Base-by-base conservation (phyloP, 129 eudicot genomes). In the Flaveria linearis region DNA sequence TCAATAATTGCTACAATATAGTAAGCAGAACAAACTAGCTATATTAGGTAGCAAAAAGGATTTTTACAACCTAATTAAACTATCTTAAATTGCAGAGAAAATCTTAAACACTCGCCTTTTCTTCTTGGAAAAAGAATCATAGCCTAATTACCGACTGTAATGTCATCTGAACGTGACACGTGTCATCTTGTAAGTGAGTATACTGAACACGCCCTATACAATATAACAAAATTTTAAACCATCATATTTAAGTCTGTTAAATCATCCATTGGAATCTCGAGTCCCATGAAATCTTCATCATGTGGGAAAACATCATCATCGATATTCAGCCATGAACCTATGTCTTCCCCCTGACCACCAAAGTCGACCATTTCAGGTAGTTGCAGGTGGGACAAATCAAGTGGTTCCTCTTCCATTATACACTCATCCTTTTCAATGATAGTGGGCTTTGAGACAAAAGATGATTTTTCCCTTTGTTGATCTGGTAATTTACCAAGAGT, bases 211-310 rank as follows among this genome's bases (percentile, higher is more conserved):
- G 36, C 39, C 78, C 82, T 86, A 71, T 91, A 91, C 93, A 88
- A 70, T 82, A 63, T 28, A 15, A 15, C 69, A 78, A 65, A 41
- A 60, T 78, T 63, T 86, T 83, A 92, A 70, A 86, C 91, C 96
- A 87, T 87, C 96, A 92, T 92, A 75, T 89, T 92, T 50, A 92
- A 77, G 73, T 89, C 96, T 14, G 93, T 50, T 55, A 92, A 80
- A 84, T 92, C 97, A 83, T 92, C 97, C 97, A 89, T 92, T 55
- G 97, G 97, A 76, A 92, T 92, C 81, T 86, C 97, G 53, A 92
- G 97, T 56, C 96, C 96, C 89, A 87, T 80, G 71, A 74, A 89
- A 57, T 86, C 96, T 16, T 85, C 75, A 81, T 91, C 97, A 67
- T 85, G 97, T 26, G 39, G 39, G 39, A 89, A 75, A 39, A 85